Conservation (phyloP, 2,329 filamentous ascomycete species). For the Ceratocystis albifundus region DNA sequence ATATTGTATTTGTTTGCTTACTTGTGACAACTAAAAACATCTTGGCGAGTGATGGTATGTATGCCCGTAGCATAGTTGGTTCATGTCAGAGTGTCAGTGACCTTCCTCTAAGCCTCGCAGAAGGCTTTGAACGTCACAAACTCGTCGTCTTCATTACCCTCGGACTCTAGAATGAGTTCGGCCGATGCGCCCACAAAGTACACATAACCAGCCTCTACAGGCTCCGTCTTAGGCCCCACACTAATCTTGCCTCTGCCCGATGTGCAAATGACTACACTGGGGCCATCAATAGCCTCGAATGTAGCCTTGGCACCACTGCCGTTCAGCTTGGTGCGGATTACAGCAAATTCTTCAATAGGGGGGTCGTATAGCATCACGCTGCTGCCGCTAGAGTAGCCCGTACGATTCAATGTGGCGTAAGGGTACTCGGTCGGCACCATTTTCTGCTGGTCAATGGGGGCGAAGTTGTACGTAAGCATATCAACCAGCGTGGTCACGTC, state of each 20-base stretch:
- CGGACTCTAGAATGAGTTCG: slow-evolving; percentile 65
- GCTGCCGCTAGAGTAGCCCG: slow-evolving; percentile 67
- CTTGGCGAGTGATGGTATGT: too few species aligned
- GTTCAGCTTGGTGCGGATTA: slow-evolving; percentile 68
- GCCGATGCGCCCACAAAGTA: slow-evolving; percentile 84
- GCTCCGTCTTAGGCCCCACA: slow-evolving; percentile 69
- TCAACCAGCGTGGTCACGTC: slow-evolving; percentile 78
- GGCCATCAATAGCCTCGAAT: slow-evolving; percentile 76
- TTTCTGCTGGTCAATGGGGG: slow-evolving; percentile 89
- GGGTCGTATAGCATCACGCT: slow-evolving; percentile 74
- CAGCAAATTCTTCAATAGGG: slow-evolving; percentile 90
- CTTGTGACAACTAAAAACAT: background rate
- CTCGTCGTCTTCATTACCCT: slow-evolving; percentile 48
- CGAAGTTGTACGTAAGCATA: slow-evolving; percentile 92
- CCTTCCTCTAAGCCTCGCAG: slow-evolving; percentile 48
- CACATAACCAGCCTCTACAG: slow-evolving; percentile 60
- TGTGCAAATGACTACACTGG: slow-evolving; percentile 88
- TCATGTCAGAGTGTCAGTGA: background rate
- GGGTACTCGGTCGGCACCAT: slow-evolving; percentile 78
- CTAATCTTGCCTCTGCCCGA: slow-evolving; percentile 69
- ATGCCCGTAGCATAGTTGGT: too few species aligned
- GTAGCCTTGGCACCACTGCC: slow-evolving; percentile 66
- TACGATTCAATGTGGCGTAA: slow-evolving; percentile 70
- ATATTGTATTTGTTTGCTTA: slow-evolving; percentile 10
- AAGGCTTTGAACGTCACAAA: slow-evolving; percentile 90